A percentile compares a stretch with the other conserved stretches of the same genome.
Evolutionary conservation across 495 filamentous ascomycete species (phyloP).

Genomic region (Ascodesmis nigricans): DNA sequence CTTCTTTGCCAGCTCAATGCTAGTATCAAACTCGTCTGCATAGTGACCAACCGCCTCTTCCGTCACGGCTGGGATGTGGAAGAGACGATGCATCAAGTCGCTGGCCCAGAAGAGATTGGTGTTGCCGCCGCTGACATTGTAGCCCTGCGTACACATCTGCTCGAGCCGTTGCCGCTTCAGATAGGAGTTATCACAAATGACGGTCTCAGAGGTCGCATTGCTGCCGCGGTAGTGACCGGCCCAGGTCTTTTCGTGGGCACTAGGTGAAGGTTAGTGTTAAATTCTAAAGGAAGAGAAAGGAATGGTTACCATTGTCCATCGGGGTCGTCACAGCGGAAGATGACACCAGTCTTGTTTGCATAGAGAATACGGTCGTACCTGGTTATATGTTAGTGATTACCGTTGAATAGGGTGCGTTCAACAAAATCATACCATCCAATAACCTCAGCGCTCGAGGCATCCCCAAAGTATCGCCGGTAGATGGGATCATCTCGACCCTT

Average conservation of each 20-base stretch:
- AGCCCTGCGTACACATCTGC: constrained; percentile 32
- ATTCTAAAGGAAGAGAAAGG: not conserved
- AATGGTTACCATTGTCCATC: constrained; percentile 32
- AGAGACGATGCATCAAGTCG: constrained; percentile 36
- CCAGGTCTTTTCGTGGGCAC: constrained; percentile 24
- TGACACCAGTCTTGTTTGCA: constrained; percentile 26
- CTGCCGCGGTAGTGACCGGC: constrained; percentile 37
- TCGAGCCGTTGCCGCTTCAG: constrained; percentile 28
- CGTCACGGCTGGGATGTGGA: constrained; percentile 32
- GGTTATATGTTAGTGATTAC: no score
- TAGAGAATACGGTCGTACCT: constrained; percentile 28
- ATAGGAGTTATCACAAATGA: constrained; percentile 37
- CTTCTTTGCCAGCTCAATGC: constrained; percentile 25
- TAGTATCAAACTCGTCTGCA: constrained; percentile 30
- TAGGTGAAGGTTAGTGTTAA: not conserved
- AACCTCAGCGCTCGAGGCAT: constrained; percentile 27
- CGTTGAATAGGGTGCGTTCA: no score
- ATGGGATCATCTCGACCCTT: constrained; percentile 11
- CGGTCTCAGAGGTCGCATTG: constrained; percentile 36
- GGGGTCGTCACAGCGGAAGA: constrained; percentile 37
- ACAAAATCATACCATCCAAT: no score
- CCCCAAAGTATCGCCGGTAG: constrained; percentile 37
- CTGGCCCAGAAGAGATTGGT: constrained; percentile 35
- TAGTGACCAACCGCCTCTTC: constrained; percentile 34
- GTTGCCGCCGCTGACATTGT: constrained; percentile 26